Evolutionary conservation across 2,329 filamentous ascomycete genomes (phyloP).

Genomic region (Fusarium metavorans): DNA sequence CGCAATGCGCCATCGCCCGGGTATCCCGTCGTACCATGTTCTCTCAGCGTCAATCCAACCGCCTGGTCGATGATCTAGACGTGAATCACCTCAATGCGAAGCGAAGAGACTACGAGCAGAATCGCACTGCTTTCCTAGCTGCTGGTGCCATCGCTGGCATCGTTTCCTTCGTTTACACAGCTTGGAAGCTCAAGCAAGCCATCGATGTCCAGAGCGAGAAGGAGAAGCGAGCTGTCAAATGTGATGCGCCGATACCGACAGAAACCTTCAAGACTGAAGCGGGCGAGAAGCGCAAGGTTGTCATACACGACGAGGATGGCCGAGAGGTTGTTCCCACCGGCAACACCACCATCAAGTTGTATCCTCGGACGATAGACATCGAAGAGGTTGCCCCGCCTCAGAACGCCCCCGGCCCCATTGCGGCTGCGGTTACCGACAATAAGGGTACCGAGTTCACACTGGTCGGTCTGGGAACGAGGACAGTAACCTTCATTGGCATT

Average conservation of each 20-base stretch:
- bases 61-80: conserved; percentile 62
- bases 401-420: conserved; percentile 48
- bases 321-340: conserved; percentile 84
- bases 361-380: conserved; percentile 79
- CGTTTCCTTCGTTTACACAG: conserved; percentile 63
- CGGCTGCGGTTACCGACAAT: conserved; percentile 53
- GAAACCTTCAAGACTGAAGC: conserved; percentile 62
- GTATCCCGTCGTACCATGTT: conserved; percentile 46
- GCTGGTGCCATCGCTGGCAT: conserved; percentile 63
- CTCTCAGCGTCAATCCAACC: conserved; percentile 45
- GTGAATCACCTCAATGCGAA: conserved; percentile 60
- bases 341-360: conserved; percentile 81
- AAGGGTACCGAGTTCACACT: conserved; percentile 81
- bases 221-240: conserved; percentile 57
- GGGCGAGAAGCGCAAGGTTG: conserved; percentile 66
- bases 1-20: conserved; percentile 37
- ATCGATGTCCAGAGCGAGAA: conserved; percentile 50
- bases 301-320: conserved; percentile 75
- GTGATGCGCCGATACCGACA: conserved; percentile 53
- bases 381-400: conserved; percentile 54
- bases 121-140: conserved; percentile 64
- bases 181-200: conserved; percentile 62
- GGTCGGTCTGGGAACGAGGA: conserved; percentile 87
- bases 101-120: conserved; percentile 62
- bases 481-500: conserved; percentile 88